Conservation (phyloP, 257 asterid genomes). For the Capsicum chinense region DNA sequence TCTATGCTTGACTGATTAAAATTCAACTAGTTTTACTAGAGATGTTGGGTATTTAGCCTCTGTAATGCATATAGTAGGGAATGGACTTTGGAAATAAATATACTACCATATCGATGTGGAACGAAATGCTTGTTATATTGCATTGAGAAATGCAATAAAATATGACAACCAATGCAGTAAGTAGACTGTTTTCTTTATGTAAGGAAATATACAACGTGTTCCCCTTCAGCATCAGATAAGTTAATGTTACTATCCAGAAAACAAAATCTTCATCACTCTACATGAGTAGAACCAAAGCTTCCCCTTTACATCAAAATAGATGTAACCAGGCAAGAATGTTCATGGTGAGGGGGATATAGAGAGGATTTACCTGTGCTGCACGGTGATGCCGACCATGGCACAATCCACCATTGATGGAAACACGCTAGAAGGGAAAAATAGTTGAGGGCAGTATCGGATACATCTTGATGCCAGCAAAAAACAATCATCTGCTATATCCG, state of each 20-base stretch:
- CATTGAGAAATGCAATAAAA: slow-evolving; percentile 12
- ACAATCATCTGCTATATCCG: slow-evolving; percentile 97
- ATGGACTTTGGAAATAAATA: background rate
- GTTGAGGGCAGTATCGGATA: slow-evolving; percentile 95
- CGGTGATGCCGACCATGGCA: slow-evolving; percentile 86
- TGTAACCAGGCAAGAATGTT: background rate
- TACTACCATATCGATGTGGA: background rate
- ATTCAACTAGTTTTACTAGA: slow-evolving; percentile 2
- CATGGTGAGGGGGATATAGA: background rate
- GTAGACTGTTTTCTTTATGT: background rate
- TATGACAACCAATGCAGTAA: slow-evolving; percentile 14
- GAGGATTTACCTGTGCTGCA: slow-evolving; percentile 83
- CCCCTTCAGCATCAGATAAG: slow-evolving; percentile 4
- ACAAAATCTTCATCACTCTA: slow-evolving; percentile 11
- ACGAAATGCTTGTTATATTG: background rate
- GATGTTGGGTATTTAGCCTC: background rate
- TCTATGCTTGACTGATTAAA: background rate
- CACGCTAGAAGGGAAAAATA: slow-evolving; percentile 77
- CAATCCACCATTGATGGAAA: slow-evolving; percentile 92
- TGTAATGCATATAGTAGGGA: background rate
- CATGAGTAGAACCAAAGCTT: background rate
- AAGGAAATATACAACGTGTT: background rate
- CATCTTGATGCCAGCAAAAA: slow-evolving; percentile 96
- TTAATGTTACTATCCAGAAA: background rate
- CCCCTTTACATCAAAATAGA: slow-evolving; percentile 4